Evolutionary conservation across 495 filamentous ascomycete species (phyloP).

Genomic region (Penicillium verhagenii): DNA sequence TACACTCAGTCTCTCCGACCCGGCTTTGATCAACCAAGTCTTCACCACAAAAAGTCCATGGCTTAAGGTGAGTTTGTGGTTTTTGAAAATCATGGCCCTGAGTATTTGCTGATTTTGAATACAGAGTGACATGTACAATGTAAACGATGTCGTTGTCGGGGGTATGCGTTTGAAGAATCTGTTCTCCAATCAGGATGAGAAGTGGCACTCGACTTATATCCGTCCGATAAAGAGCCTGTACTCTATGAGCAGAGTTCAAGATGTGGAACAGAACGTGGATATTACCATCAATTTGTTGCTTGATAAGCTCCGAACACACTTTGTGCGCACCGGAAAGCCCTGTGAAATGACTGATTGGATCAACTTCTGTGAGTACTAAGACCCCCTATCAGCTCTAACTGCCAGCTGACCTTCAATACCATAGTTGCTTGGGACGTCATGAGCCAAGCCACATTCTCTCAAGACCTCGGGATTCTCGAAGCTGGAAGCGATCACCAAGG

Average conservation of each 20-base stretch:
- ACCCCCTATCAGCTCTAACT: neutral
- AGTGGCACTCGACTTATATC: conserved; percentile 30
- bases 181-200: conserved; percentile 46
- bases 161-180: conserved; percentile 25
- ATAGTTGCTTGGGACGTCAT: conserved; percentile 40
- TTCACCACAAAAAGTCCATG: conserved; percentile 32
- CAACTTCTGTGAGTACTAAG: conserved; percentile 33
- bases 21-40: conserved; percentile 29
- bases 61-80: conserved; percentile 27
- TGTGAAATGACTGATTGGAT: conserved; percentile 42
- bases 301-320: conserved; percentile 19
- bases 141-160: conserved; percentile 19
- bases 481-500: conserved; percentile 19
- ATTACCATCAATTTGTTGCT: conserved; percentile 23
- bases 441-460: conserved; percentile 34
- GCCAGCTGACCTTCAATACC: neutral
- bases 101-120: neutral
- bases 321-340: conserved; percentile 15
- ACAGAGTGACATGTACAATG: conserved; percentile 30
- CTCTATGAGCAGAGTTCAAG: conserved; percentile 35
- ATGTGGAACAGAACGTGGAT: conserved; percentile 32
- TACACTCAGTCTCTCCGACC: conserved; percentile 36
- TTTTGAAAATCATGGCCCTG: neutral
- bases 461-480: conserved; percentile 28
- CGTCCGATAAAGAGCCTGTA: conserved; percentile 36